A percentile compares a stretch with the other conserved stretches of the same genome.
Conservation (phyloP, 305 asterid genomes). For the Fraxinus latifolia region DNA sequence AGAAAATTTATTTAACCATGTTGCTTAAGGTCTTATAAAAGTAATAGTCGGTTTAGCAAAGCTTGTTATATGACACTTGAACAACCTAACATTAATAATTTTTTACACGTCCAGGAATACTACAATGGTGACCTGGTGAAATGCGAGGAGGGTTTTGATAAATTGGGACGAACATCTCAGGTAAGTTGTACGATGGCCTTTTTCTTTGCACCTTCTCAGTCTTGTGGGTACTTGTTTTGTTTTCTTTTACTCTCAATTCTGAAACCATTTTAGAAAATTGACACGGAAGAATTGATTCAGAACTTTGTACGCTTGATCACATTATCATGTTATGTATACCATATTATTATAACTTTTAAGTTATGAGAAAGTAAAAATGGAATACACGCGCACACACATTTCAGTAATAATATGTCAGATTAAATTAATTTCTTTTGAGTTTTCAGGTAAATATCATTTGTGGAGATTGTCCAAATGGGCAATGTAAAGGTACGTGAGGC, state of each 20-base stretch:
- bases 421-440: slow-evolving; percentile 16
- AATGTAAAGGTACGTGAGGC: slow-evolving; percentile 69
- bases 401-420: slow-evolving; percentile 4
- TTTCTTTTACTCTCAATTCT: neutral
- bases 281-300: slow-evolving; percentile 17
- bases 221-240: slow-evolving; percentile 3
- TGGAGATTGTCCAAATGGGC: slow-evolving; percentile 78
- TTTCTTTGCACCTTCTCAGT: neutral
- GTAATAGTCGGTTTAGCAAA: neutral
- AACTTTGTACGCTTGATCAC: neutral
- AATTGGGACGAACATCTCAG: slow-evolving; percentile 94
- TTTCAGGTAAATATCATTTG: slow-evolving; percentile 80
- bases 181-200: slow-evolving; percentile 39
- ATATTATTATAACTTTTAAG: neutral
- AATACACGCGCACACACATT: neutral
- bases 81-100: neutral
- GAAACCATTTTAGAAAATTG: neutral
- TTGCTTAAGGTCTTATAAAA: neutral
- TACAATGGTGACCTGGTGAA: slow-evolving; percentile 67
- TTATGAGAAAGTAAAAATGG: neutral
- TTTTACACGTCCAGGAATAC: slow-evolving; percentile 54
- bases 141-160: slow-evolving; percentile 77
- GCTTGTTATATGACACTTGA: slow-evolving; percentile 12
- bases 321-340: neutral
- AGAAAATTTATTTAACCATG: neutral